These are phyloP conservation scores for Narthecium ossifragum DNA, from an alignment of 106 monocot species.

Conservation along the genomic window DNA sequence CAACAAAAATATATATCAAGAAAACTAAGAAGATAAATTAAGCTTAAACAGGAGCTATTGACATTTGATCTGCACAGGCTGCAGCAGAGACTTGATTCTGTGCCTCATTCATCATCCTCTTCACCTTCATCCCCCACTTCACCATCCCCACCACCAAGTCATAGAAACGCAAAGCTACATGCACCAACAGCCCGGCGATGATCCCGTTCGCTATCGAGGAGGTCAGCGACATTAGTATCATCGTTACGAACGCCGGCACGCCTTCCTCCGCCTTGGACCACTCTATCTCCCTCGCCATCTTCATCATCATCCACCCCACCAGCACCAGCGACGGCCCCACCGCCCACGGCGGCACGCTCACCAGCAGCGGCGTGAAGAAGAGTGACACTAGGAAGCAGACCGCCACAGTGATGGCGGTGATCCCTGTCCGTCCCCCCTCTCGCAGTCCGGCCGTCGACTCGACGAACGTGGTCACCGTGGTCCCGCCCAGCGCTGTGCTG, in stretches of 20 bases:
- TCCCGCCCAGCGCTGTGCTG: slow-evolving; percentile 43
- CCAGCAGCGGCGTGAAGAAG: slow-evolving; percentile 52
- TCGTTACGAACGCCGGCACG: slow-evolving; percentile 68
- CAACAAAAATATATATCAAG: too few species aligned
- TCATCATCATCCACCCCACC: slow-evolving; percentile 78
- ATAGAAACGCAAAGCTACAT: slow-evolving; percentile 25
- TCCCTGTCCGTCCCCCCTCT: slow-evolving; percentile 72
- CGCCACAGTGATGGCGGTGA: slow-evolving; percentile 44
- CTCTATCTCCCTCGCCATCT: slow-evolving; percentile 52
- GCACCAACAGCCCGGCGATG: slow-evolving; percentile 44
- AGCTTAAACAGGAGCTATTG: too few species aligned
- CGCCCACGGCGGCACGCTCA: slow-evolving; percentile 73
- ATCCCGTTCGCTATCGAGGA: slow-evolving; percentile 70
- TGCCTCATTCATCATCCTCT: slow-evolving; percentile 25
- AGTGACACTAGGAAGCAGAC: slow-evolving; percentile 30
- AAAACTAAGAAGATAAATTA: too few species aligned
- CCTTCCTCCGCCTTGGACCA: slow-evolving; percentile 50
- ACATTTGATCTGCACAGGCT: slow-evolving; percentile 4
- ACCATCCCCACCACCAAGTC: slow-evolving; percentile 22
- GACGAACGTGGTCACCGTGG: slow-evolving; percentile 62
- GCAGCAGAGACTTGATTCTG: slow-evolving; percentile 38
- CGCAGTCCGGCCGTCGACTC: slow-evolving; percentile 66
- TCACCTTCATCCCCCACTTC: slow-evolving; percentile 27
- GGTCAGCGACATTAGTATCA: slow-evolving; percentile 63
- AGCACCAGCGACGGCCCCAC: slow-evolving; percentile 65